A percentile compares a stretch with the other conserved stretches of the same genome.
These are phyloP conservation scores for Parastagonospora nodorum DNA, from an alignment of 2,329 filamentous ascomycete species.

Conservation along the genomic window DNA sequence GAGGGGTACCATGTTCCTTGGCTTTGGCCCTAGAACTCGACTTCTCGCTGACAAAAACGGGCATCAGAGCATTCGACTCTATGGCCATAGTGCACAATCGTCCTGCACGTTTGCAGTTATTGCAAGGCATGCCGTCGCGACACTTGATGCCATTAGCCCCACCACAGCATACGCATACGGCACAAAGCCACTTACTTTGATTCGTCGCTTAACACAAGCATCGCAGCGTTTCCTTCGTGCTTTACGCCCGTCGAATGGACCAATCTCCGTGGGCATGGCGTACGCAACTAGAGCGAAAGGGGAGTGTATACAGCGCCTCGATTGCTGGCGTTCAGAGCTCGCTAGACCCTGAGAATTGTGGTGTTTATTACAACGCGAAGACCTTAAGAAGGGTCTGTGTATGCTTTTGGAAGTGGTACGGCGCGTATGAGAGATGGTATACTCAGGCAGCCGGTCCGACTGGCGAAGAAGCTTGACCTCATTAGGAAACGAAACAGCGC, in stretches of 20 bases:
- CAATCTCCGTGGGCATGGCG: conserved; percentile 20
- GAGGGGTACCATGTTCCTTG: neutral
- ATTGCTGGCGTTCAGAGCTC: no score
- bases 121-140: conserved; percentile 27
- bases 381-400: neutral
- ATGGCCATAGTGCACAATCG: conserved; percentile 14
- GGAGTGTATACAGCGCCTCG: no score
- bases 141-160: conserved; percentile 19
- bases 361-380: neutral
- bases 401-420: conserved; percentile 13
- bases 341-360: neutral
- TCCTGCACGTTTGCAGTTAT: conserved; percentile 22
- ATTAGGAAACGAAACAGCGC: conserved; percentile 25
- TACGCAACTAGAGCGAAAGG: no score
- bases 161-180: neutral
- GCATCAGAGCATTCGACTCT: conserved; percentile 4
- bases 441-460: neutral
- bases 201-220: conserved; percentile 30
- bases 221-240: conserved; percentile 32
- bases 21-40: neutral
- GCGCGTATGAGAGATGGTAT: conserved; percentile 2
- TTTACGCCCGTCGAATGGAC: conserved; percentile 36
- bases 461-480: conserved; percentile 8
- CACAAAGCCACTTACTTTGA: conserved; percentile 19
- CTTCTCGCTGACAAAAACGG: conserved; percentile 21